A percentile compares a stretch with the other conserved stretches of the same genome.
These are phyloP conservation scores for Cenococcum geophilum DNA, from an alignment of 495 filamentous ascomycete species.

Conservation along the genomic window DNA sequence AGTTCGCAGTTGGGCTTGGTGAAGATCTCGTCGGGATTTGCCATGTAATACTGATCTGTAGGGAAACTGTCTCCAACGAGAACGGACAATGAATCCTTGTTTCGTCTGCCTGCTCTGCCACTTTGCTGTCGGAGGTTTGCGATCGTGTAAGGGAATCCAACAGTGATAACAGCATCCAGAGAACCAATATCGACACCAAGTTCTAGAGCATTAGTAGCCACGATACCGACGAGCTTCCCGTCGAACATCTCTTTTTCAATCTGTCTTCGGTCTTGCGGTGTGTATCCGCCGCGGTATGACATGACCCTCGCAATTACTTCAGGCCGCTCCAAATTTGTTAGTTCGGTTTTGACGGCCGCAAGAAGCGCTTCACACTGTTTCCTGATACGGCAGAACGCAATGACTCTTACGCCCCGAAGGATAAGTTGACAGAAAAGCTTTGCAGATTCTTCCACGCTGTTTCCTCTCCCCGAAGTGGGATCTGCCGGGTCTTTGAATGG, in stretches of 20 bases:
- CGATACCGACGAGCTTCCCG: constrained; percentile 84
- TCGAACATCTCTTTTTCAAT: constrained; percentile 98
- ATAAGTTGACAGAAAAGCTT: constrained; percentile 87
- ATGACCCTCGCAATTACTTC: constrained; percentile 78
- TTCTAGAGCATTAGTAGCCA: constrained; percentile 90
- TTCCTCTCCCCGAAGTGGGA: constrained; percentile 76
- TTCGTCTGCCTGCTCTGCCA: constrained; percentile 84
- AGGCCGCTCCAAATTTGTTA: constrained; percentile 60
- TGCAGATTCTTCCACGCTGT: constrained; percentile 76
- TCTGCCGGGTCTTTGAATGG: constrained; percentile 88
- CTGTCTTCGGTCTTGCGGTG: constrained; percentile 79
- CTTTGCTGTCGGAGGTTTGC: constrained; percentile 92
- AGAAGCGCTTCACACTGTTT: constrained; percentile 84
- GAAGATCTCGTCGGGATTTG: constrained; percentile 95
- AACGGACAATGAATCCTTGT: constrained; percentile 88
- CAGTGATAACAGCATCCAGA: constrained; percentile 87
- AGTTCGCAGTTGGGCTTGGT: constrained; percentile 82
- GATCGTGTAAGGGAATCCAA: constrained; percentile 93
- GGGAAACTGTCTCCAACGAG: constrained; percentile 88
- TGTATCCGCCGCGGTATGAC: constrained; percentile 95
- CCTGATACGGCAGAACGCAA: constrained; percentile 83
- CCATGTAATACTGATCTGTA: constrained; percentile 94
- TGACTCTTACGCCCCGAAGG: constrained; percentile 81
- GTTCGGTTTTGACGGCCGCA: constrained; percentile 70
- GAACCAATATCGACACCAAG: constrained; percentile 94